A percentile compares a stretch with the other conserved stretches of the same genome.
phyloP scores from a whole-genome alignment of 1,284 basidiomycete genomes.

The Hemileia vastatrix region DNA sequence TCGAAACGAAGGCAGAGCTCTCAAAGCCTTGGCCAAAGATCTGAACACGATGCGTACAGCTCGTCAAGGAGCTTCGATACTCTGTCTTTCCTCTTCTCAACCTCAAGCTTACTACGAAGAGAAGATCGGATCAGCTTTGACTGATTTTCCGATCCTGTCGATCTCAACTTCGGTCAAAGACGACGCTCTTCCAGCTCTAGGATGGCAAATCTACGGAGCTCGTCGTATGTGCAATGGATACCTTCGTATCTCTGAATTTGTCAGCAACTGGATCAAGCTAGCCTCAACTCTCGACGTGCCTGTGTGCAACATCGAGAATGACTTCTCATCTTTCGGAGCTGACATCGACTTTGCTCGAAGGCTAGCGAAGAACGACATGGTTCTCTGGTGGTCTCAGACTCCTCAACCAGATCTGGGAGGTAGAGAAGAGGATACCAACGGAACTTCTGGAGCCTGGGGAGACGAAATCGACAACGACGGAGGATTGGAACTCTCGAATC shows the following conservation, averaged over 20 bases:
- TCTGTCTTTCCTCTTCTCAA: conserved; percentile 36
- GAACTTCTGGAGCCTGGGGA: conserved; percentile 26
- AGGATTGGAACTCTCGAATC: conserved; percentile 39
- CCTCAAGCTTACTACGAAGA: conserved; percentile 38
- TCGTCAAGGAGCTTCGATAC: conserved; percentile 32
- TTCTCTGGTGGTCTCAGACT: conserved; percentile 39
- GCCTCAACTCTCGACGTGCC: conserved; percentile 39
- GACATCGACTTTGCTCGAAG: conserved; percentile 42
- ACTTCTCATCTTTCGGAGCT: conserved; percentile 40
- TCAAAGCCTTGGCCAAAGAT: conserved; percentile 36
- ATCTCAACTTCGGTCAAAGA: conserved; percentile 32
- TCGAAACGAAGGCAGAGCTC: conserved; percentile 32
- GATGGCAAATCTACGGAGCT: conserved; percentile 40
- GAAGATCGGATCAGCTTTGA: conserved; percentile 25
- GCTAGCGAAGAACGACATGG: conserved; percentile 39
- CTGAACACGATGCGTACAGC: conserved; percentile 29
- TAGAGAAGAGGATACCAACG: conserved; percentile 35
- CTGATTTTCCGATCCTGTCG: no score
- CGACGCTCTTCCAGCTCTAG: conserved; percentile 38
- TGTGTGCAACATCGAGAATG: conserved; percentile 37
- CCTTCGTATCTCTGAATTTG: conserved; percentile 33
- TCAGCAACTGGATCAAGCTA: conserved; percentile 36
- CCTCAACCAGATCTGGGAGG: conserved; percentile 41
- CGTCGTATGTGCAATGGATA: conserved; percentile 40
- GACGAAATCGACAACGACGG: no score